Evolutionary conservation across 2,329 filamentous ascomycete species (phyloP).

Genomic region (Annulohypoxylon truncatum): DNA sequence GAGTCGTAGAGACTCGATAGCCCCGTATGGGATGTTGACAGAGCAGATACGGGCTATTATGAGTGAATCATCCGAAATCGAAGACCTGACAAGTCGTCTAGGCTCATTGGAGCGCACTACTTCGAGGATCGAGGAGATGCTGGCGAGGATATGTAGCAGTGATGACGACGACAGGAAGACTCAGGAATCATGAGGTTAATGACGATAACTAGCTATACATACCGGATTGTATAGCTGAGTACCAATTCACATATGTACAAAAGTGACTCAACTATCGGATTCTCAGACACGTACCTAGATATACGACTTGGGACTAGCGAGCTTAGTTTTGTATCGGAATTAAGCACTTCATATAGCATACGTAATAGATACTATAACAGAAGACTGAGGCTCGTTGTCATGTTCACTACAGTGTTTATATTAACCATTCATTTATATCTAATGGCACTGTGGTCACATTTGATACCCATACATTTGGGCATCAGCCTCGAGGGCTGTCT

Average conservation of each 20-base stretch:
- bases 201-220: constrained; percentile 44
- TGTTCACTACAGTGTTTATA: constrained; percentile 1
- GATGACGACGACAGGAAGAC: constrained; percentile 37
- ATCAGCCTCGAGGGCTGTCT: neutral
- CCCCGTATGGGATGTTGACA: constrained; percentile 62
- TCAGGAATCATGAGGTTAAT: constrained; percentile 43
- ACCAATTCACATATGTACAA: constrained; percentile 27
- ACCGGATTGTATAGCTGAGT: constrained; percentile 19
- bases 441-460: neutral
- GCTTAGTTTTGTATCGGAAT: constrained; percentile 4
- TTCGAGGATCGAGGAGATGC: constrained; percentile 61
- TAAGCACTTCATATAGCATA: constrained; percentile 1
- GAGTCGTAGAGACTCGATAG: constrained; percentile 66
- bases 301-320: neutral
- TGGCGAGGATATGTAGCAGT: constrained; percentile 53
- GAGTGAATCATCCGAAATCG: constrained; percentile 59
- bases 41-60: constrained; percentile 64
- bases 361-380: neutral
- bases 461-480: neutral
- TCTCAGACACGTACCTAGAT: neutral
- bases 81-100: constrained; percentile 58
- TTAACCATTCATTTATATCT: neutral
- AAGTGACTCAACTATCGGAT: neutral
- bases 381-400: neutral
- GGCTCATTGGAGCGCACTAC: constrained; percentile 63